Evolutionary conservation across 2,329 filamentous ascomycete genomes (phyloP).

Genomic region (Monilinia laxa): DNA sequence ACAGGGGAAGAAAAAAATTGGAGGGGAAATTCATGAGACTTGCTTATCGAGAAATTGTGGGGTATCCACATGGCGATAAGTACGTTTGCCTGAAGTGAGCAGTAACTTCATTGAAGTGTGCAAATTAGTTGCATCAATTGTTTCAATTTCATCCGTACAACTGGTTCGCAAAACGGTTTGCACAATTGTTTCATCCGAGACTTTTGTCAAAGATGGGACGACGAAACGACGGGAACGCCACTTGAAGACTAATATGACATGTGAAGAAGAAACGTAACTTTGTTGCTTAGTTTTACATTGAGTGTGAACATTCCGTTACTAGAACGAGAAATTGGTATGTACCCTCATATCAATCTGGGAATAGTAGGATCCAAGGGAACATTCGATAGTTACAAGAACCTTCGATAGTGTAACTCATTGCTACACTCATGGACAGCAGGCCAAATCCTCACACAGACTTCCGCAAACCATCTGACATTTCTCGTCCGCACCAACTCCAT

Average conservation of each 20-base stretch:
- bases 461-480: constrained; percentile 32
- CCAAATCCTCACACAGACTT: constrained; percentile 30
- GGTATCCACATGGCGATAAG: constrained; percentile 22
- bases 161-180: constrained; percentile 18
- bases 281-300: constrained; percentile 12
- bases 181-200: constrained; percentile 19
- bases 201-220: constrained; percentile 15
- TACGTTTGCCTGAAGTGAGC: background rate
- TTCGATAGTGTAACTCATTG: constrained; percentile 7
- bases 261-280: constrained; percentile 8
- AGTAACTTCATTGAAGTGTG: background rate
- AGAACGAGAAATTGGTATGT: constrained; percentile 7
- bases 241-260: constrained; percentile 3
- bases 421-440: constrained; percentile 40
- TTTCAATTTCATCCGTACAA: constrained; percentile 10
- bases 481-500: constrained; percentile 17
- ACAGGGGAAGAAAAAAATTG: constrained; percentile 22
- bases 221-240: constrained; percentile 6
- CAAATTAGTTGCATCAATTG: constrained; percentile 2
- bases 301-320: constrained; percentile 13
- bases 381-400: constrained; percentile 4
- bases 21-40: constrained; percentile 20
- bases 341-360: constrained; percentile 8
- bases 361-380: background rate
- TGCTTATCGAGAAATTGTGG: constrained; percentile 18